Evolutionary conservation across 2,329 filamentous ascomycete genomes (phyloP).

Genomic region (Colletotrichum graminicola): DNA sequence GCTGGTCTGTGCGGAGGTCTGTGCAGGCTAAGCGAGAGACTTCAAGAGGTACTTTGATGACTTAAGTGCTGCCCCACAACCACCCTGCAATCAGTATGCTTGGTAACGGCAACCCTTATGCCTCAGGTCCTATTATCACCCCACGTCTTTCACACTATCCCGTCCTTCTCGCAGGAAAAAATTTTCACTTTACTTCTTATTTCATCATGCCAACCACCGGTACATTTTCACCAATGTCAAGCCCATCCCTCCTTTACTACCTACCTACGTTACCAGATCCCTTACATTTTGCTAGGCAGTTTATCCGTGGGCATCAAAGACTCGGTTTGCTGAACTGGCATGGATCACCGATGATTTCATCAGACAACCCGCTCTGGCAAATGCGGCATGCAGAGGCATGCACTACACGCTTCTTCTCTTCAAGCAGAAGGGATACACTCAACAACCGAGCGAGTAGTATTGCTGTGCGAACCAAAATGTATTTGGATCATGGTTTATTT

Average conservation of each 20-base stretch:
- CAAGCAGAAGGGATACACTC: not conserved
- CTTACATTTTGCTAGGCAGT: not conserved
- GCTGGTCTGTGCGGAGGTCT: too few relatives aligned
- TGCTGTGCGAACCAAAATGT: not conserved
- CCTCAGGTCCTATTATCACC: not conserved
- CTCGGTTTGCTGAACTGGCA: not conserved
- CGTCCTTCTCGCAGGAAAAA: not conserved
- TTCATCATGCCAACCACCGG: not conserved
- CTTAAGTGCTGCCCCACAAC: too few relatives aligned
- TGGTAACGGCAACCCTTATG: too few relatives aligned
- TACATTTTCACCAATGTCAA: not conserved
- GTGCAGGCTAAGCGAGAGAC: too few relatives aligned
- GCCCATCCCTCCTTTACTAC: not conserved
- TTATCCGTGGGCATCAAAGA: not conserved
- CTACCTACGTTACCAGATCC: too few relatives aligned
- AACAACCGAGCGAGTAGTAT: too few relatives aligned
- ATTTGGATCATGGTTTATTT: not conserved
- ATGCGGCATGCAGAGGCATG: not conserved
- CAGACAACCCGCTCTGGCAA: not conserved
- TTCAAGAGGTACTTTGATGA: too few relatives aligned
- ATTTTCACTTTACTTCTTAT: not conserved
- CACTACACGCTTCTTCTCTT: not conserved
- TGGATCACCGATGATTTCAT: not conserved
- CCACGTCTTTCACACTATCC: not conserved
- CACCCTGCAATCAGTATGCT: too few relatives aligned